Conservation (phyloP, 768 basidiomycete genomes). For the Lactifluus echinatus region DNA sequence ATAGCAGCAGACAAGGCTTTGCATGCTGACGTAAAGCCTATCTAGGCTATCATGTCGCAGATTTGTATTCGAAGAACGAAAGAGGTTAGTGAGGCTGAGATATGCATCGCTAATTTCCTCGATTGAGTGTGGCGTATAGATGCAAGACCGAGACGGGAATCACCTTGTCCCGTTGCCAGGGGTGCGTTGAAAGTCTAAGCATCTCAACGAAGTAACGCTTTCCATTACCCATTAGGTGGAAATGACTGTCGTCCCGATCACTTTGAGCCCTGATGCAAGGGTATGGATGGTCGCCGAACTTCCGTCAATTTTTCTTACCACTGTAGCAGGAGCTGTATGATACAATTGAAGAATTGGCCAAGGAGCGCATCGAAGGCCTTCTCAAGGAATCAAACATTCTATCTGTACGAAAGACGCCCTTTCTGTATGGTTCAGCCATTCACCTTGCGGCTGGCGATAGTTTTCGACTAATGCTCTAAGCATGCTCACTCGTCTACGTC, state of each 20-base stretch:
- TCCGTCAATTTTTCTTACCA: neutral
- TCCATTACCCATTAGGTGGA: slow-evolving; percentile 45
- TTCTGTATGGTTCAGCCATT: slow-evolving; percentile 5
- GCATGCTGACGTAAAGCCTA: neutral
- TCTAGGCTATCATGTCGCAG: slow-evolving; percentile 66
- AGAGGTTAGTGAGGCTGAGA: slow-evolving; percentile 41
- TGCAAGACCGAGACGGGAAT: slow-evolving; percentile 76
- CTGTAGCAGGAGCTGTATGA: slow-evolving; percentile 52
- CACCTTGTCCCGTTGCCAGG: slow-evolving; percentile 62
- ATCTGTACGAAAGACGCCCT: slow-evolving; percentile 21
- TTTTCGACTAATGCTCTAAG: slow-evolving; percentile 63
- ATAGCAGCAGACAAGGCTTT: neutral
- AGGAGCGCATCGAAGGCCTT: slow-evolving; percentile 50
- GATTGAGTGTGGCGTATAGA: slow-evolving; percentile 41
- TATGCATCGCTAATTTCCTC: neutral
- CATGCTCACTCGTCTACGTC: slow-evolving; percentile 81
- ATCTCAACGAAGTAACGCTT: slow-evolving; percentile 33
- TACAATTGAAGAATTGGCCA: slow-evolving; percentile 53
- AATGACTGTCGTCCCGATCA: slow-evolving; percentile 64
- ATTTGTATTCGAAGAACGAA: slow-evolving; percentile 78
- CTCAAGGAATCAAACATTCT: slow-evolving; percentile 35
- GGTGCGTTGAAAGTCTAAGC: neutral
- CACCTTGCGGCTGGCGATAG: slow-evolving; percentile 27
- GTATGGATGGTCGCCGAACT: slow-evolving; percentile 28
- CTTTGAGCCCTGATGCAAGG: slow-evolving; percentile 53